Conservation (phyloP, 306 rosid genomes). For the Cicer cuneatum region DNA sequence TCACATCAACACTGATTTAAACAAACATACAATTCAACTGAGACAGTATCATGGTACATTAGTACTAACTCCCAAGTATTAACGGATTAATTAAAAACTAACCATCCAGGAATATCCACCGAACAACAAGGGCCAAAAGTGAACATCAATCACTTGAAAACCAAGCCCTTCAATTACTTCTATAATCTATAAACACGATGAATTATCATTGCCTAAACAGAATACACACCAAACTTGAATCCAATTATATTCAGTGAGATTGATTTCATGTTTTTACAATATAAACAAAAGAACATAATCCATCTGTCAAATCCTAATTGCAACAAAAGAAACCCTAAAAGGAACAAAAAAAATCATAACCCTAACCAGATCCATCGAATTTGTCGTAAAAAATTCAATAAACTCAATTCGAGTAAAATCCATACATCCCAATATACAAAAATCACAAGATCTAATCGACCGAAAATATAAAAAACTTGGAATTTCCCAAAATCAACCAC, state of each 20-base stretch:
- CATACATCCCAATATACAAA: neutral
- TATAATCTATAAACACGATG: neutral
- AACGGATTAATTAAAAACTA: neutral
- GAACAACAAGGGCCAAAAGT: neutral
- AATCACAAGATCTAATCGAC: constrained; percentile 40
- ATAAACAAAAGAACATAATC: neutral
- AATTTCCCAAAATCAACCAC: constrained; percentile 25
- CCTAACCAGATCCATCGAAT: constrained; percentile 39
- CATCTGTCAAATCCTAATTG: constrained; percentile 1
- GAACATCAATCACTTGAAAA: neutral
- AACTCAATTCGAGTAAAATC: constrained; percentile 17
- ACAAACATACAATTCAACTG: neutral
- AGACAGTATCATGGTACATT: neutral
- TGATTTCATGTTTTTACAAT: neutral
- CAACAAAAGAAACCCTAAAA: constrained; percentile 21
- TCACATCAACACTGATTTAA: constrained; percentile 8
- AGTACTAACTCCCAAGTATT: neutral
- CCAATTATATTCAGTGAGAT: neutral
- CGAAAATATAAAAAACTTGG: constrained; percentile 18
- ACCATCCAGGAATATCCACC: neutral
- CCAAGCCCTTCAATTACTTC: neutral
- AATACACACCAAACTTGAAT: neutral
- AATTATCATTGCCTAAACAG: constrained; percentile 17
- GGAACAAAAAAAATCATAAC: neutral
- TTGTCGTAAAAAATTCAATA: neutral